Conservation (phyloP, 177 flowering plant species). For the Vitis hybrid region DNA sequence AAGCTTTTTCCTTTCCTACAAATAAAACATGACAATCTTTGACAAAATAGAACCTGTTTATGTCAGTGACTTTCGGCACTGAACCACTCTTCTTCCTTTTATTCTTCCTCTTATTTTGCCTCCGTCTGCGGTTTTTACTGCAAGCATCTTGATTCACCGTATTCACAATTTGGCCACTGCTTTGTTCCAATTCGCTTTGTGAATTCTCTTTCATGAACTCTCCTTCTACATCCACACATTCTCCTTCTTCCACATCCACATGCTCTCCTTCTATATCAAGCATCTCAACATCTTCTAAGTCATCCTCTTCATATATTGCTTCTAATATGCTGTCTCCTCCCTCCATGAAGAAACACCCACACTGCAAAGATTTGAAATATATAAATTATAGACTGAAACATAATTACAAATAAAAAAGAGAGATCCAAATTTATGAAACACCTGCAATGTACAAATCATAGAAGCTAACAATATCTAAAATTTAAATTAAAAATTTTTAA, state of each 20-base stretch:
- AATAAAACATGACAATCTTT: not conserved
- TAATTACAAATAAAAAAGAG: not conserved
- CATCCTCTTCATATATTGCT: constrained; percentile 45
- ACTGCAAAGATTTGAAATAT: not conserved
- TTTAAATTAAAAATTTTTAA: too few species aligned
- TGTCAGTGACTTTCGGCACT: constrained; percentile 27
- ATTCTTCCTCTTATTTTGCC: constrained; percentile 42
- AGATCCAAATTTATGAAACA: not conserved
- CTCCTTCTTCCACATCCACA: constrained; percentile 18
- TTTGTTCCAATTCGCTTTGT: constrained; percentile 12
- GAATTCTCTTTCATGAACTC: constrained; percentile 33
- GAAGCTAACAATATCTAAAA: too few species aligned
- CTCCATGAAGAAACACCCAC: constrained; percentile 33
- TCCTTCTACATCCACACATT: constrained; percentile 42
- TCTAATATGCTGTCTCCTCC: constrained; percentile 47
- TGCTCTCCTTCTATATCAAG: constrained; percentile 48
- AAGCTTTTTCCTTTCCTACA: too few species aligned
- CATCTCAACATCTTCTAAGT: constrained; percentile 65
- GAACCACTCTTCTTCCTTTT: constrained; percentile 31
- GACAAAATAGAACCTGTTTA: constrained; percentile 41
- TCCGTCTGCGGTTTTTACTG: constrained; percentile 24
- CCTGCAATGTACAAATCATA: too few species aligned
- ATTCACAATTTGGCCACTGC: constrained; percentile 16
- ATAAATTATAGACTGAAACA: not conserved
- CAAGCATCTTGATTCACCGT: constrained; percentile 16